Conservation (phyloP, 495 filamentous ascomycete genomes). For the Aspergillus panamensis region DNA sequence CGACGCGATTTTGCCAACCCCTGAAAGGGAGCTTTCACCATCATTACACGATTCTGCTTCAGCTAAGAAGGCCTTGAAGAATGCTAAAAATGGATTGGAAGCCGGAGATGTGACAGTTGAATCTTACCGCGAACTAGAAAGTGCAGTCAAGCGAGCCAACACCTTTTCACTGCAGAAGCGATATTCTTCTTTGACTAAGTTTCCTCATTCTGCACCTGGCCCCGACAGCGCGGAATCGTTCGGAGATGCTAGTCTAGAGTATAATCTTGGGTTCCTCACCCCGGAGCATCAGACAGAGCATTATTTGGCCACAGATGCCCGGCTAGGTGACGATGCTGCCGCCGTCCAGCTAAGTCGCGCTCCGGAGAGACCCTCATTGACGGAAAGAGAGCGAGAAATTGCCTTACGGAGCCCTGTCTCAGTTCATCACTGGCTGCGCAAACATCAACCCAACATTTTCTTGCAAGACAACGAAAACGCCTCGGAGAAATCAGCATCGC, state of each 20-base stretch:
- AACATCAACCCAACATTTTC: slow-evolving; percentile 78
- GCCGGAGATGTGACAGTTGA: slow-evolving; percentile 38
- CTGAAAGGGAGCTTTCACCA: slow-evolving; percentile 39
- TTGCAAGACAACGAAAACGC: slow-evolving; percentile 71
- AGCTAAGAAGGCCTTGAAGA: slow-evolving; percentile 39
- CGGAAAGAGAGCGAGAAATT: slow-evolving; percentile 56
- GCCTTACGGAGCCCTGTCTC: slow-evolving; percentile 74
- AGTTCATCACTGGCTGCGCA: slow-evolving; percentile 86
- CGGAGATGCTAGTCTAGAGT: slow-evolving; percentile 21
- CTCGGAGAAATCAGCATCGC: slow-evolving; percentile 56
- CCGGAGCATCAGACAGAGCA: slow-evolving; percentile 79
- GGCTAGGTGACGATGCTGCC: slow-evolving; percentile 52
- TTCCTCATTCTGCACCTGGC: slow-evolving; percentile 29
- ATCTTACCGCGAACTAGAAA: slow-evolving; percentile 40
- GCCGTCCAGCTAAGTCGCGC: slow-evolving; percentile 32
- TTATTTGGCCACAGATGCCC: slow-evolving; percentile 64
- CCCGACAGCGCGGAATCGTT: slow-evolving; percentile 19
- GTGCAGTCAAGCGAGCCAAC: slow-evolving; percentile 37
- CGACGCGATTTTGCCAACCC: slow-evolving; percentile 34
- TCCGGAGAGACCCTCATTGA: slow-evolving; percentile 38
- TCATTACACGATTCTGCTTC: slow-evolving; percentile 36
- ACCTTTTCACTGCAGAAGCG: slow-evolving; percentile 37
- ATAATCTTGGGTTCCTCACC: slow-evolving; percentile 58
- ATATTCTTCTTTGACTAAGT: slow-evolving; percentile 32
- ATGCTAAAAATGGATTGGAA: slow-evolving; percentile 43